phyloP scores from a whole-genome alignment of 805 yeast species.

The Metschnikowia aberdeeniae region DNA sequence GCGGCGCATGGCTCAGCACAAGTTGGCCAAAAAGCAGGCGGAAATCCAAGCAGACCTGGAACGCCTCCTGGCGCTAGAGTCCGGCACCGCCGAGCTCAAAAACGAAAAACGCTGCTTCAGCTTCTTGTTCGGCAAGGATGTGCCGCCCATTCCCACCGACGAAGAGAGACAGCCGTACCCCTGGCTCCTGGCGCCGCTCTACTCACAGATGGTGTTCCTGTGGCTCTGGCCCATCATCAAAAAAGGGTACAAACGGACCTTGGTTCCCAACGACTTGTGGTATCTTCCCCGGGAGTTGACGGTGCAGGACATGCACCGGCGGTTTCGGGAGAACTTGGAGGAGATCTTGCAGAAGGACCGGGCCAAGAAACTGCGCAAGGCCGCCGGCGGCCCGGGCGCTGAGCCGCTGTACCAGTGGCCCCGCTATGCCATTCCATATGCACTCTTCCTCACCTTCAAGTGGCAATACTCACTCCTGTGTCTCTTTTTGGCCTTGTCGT shows the following conservation, averaged over 20 bases:
- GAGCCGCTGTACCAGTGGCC: constrained; percentile 42
- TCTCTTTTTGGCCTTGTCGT: constrained; percentile 42
- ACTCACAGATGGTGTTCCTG: constrained; percentile 38
- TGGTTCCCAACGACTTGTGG: constrained; percentile 37
- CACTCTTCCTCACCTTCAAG: constrained; percentile 49
- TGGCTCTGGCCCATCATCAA: constrained; percentile 39
- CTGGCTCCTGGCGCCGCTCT: constrained; percentile 25
- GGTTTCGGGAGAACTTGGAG: constrained; percentile 25
- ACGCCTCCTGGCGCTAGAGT: constrained; percentile 4
- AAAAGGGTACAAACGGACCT: constrained; percentile 39
- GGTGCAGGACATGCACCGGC: constrained; percentile 32
- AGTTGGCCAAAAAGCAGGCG: not conserved
- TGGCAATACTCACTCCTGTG: constrained; percentile 40
- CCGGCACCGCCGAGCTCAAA: constrained; percentile 23
- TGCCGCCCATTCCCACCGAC: constrained; percentile 48
- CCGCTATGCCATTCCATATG: constrained; percentile 32
- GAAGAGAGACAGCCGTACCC: constrained; percentile 53
- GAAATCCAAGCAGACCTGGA: not conserved
- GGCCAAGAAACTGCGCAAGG: constrained; percentile 17
- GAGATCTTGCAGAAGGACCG: constrained; percentile 19
- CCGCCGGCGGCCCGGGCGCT: not conserved
- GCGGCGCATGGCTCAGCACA: not conserved
- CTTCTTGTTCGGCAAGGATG: constrained; percentile 44
- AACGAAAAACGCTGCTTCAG: constrained; percentile 51
- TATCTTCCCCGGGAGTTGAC: constrained; percentile 32